A percentile compares a stretch with the other conserved stretches of the same genome.
Evolutionary conservation across 352 stramenopile genomes (phyloP).

Genomic region (Pythium pectinolyticum): DNA sequence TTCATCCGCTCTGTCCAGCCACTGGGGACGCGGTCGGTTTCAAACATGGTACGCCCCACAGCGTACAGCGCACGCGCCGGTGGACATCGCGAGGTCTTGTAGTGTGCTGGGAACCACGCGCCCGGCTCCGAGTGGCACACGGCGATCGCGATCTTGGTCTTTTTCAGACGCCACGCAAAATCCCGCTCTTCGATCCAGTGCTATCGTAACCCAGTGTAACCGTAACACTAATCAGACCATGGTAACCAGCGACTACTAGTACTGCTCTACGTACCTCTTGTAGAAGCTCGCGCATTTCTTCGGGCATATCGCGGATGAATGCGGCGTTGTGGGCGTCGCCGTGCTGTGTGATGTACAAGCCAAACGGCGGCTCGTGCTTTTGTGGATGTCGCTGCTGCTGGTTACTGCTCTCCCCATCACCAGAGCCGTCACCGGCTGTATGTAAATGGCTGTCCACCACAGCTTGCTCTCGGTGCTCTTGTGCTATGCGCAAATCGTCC

Average conservation of each 20-base stretch:
- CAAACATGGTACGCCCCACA: constrained; percentile 94
- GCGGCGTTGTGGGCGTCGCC: constrained; percentile 63
- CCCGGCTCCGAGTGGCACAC: constrained; percentile 93
- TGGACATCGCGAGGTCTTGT: constrained; percentile 71
- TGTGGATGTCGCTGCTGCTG: neutral
- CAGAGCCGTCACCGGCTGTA: neutral
- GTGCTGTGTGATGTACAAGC: constrained; percentile 64
- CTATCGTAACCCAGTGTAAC: constrained; percentile 18
- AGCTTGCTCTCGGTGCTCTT: constrained; percentile 27
- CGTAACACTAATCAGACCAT: neutral
- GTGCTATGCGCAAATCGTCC: constrained; percentile 7
- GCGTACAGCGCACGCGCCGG: constrained; percentile 47
- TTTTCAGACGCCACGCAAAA: constrained; percentile 53
- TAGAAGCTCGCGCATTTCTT: constrained; percentile 45
- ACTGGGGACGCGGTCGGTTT: constrained; percentile 91
- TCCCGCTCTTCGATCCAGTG: constrained; percentile 78
- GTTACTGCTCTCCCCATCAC: neutral
- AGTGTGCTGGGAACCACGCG: constrained; percentile 84
- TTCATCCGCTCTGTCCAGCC: constrained; percentile 89
- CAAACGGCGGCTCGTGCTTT: constrained; percentile 36
- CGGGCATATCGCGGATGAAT: constrained; percentile 63
- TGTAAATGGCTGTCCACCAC: constrained; percentile 4
- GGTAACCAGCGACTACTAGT: neutral
- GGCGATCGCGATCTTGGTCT: constrained; percentile 50
- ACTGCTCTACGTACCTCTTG: constrained; percentile 33